phyloP scores from a whole-genome alignment of 2,329 filamentous ascomycete species.

The Ophiosphaerella korrae region DNA sequence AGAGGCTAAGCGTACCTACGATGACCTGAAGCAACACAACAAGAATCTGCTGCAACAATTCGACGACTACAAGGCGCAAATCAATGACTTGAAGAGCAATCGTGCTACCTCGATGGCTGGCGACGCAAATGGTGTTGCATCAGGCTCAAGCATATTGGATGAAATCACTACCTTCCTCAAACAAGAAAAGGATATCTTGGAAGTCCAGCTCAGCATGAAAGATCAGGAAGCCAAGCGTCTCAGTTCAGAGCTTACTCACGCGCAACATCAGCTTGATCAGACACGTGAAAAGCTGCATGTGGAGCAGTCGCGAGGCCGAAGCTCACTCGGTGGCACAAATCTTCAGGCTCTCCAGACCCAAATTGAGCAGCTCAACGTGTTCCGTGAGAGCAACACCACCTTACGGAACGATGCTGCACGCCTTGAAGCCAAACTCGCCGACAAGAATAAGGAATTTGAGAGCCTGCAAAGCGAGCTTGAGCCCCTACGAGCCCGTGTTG shows the following conservation, averaged over 20 bases:
- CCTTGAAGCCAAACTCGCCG: conserved; percentile 74
- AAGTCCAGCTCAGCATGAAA: conserved; percentile 93
- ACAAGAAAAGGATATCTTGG: conserved; percentile 95
- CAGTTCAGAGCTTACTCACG: conserved; percentile 87
- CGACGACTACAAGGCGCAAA: conserved; percentile 80
- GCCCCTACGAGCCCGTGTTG: conserved; percentile 78
- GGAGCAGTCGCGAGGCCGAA: conserved; percentile 77
- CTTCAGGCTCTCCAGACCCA: conserved; percentile 94
- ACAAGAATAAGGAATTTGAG: conserved; percentile 76
- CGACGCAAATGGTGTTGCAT: conserved; percentile 58
- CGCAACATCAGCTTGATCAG: conserved; percentile 87
- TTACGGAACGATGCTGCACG: conserved; percentile 85
- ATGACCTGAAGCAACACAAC: conserved; percentile 88
- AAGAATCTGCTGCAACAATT: conserved; percentile 87
- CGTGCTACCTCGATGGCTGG: conserved; percentile 62
- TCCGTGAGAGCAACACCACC: conserved; percentile 91
- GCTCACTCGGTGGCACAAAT: conserved; percentile 72
- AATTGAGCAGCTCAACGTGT: conserved; percentile 92
- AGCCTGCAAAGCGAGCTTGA: conserved; percentile 76
- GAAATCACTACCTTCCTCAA: conserved; percentile 91
- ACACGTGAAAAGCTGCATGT: conserved; percentile 86
- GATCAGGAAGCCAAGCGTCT: conserved; percentile 85
- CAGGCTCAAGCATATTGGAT: conserved; percentile 75
- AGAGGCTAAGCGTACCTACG: conserved; percentile 77
- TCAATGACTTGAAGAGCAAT: conserved; percentile 77